Base-by-base conservation (phyloP, 1,284 basidiomycete genomes). In the Anthracocystis setariae region DNA sequence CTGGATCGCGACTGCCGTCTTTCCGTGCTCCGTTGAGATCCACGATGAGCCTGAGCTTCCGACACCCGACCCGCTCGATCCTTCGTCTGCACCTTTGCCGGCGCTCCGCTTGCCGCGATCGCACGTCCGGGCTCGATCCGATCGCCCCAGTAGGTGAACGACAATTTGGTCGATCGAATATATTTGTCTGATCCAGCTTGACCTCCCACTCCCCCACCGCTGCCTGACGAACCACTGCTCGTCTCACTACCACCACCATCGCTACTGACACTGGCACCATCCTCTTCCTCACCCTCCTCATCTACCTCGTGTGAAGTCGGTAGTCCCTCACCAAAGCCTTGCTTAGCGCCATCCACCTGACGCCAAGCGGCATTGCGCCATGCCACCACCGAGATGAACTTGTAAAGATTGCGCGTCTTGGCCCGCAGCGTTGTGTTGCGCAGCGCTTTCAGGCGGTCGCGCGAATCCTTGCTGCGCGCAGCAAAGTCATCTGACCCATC, bases 331-430 rank as follows among this genome's bases (percentile, higher is more conserved):
- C 46, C 12, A 15, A 46, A 51, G n/a, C 47, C 52, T 5, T 39
- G 51, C n/a, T 40, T 52, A 0, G 44, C 64, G 4, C 43, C 51
- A 2, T 38, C 39, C 10, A 12, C 47, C 3, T 46, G 44, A 8
- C 42, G 57, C 2, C 38, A 38, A 32, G 60, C 56, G 7, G 64
- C 70, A 18, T 53, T 69, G 12, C 59, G 62, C 73, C 76, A 79
- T 8, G 68, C 67, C 0, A 66, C 63, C 5, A 78, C 73, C 5
- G 55, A 62, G 35, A 79, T 24, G 21, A 79, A 79, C 33, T 72
- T 76, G 72, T 79, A 79, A 33, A 79, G 43, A 46, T 79, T 79
- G 43, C 77, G 55, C 12, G 77, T 78, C 47, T 76, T 76, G 18
- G 76, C 72, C 8, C 76, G 54, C 38, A 79, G 55, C 1, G 77